Evolutionary conservation across 164 flowering plant genomes (phyloP), one percentile per base, ranked within the genome.

Genomic region (Paratinospora sagittata): DNA sequence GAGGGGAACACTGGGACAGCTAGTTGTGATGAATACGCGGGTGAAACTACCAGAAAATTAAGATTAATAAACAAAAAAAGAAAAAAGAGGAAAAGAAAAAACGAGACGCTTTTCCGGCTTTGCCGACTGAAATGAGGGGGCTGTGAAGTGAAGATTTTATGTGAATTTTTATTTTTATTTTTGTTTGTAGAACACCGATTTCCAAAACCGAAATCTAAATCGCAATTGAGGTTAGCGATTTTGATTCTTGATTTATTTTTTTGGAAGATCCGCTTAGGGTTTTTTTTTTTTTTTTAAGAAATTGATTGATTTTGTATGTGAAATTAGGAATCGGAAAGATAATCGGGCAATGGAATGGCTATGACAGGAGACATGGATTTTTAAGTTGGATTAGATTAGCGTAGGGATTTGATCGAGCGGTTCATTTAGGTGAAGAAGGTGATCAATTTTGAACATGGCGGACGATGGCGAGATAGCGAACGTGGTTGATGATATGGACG

Each of bases 401-500:
- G 14, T 11, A 9, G 14, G 24, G 24, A n/a, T n/a, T 55, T 19
- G 61, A 55, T 43, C 47, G 47, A 43, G 47, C 14, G 14, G 47
- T 43, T 43, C 14, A 12, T 43, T 43, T 43, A 43, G 47, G 13
- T 2, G 30, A 24, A 16, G 65, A 62, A 23, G 13, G 37, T 17
- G 43, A 17, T 30, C 34, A 30, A 14, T 65, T 63, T 2, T 33
- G 68, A 27, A 63, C 34, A 72, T 75, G 74, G 78, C 41, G 30
- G 74, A 75, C 8, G 78, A 76, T 3, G 70, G 66, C 17, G 78
- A 62, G 27, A 72, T 76, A 24, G 75, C 43, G 13, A 63, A 71
- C 49, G 57, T 67, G 1, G 74, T 27, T 13, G 74, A 76, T 37
- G 75, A 66, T 2, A 72, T 76, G 75, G 78, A 76, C 24, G 78